A percentile compares a stretch with the other conserved stretches of the same genome.
These are phyloP conservation scores for Coriaria nepalensis DNA, from an alignment of 306 rosid genomes.

Conservation along the genomic window DNA sequence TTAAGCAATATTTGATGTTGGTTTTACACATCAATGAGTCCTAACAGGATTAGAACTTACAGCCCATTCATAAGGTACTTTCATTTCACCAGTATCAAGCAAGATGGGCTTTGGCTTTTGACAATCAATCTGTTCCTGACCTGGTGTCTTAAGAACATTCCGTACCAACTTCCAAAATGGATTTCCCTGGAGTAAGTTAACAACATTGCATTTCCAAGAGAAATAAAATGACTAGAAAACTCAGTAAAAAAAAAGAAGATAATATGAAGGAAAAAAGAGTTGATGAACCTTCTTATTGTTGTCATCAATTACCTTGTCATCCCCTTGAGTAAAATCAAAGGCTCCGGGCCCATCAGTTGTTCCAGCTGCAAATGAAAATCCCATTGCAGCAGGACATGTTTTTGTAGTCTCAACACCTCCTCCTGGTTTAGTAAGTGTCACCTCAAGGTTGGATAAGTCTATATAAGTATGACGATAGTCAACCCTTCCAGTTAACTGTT, in stretches of 20 bases:
- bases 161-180: slow-evolving; percentile 77
- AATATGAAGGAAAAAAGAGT: neutral
- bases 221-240: slow-evolving; percentile 3
- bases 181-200: slow-evolving; percentile 48
- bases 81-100: slow-evolving; percentile 94
- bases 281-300: neutral
- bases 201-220: slow-evolving; percentile 9
- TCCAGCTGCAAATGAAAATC: slow-evolving; percentile 90
- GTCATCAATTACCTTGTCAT: slow-evolving; percentile 44
- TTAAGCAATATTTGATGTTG: neutral
- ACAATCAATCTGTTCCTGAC: slow-evolving; percentile 58
- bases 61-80: slow-evolving; percentile 84
- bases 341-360: slow-evolving; percentile 97
- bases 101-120: slow-evolving; percentile 83
- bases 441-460: slow-evolving; percentile 68
- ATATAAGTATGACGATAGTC: slow-evolving; percentile 66
- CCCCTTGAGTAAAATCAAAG: slow-evolving; percentile 85
- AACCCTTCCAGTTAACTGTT: slow-evolving; percentile 53
- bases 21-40: neutral
- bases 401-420: slow-evolving; percentile 44
- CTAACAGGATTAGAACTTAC: slow-evolving; percentile 37
- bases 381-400: slow-evolving; percentile 97
- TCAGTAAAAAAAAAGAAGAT: neutral
- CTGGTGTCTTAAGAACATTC: slow-evolving; percentile 48
- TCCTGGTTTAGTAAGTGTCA: slow-evolving; percentile 34